Evolutionary conservation across 495 filamentous ascomycete species (phyloP).

Genomic region (Staphylotrichum tortipilum): DNA sequence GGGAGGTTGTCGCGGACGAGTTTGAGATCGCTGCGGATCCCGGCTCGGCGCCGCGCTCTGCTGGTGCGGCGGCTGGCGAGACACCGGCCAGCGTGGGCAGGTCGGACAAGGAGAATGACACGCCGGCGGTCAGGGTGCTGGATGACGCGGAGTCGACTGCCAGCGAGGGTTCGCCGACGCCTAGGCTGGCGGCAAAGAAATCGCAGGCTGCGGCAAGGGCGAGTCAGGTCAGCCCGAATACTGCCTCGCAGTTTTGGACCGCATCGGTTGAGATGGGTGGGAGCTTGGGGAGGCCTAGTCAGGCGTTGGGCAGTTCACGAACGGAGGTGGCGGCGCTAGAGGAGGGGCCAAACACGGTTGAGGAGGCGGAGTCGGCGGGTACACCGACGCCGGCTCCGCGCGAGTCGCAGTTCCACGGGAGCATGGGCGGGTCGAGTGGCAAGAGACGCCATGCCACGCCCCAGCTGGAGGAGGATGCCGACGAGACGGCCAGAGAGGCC

Average conservation of each 20-base stretch:
- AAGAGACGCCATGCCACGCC: neutral
- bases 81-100: slow-evolving; percentile 10
- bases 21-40: neutral
- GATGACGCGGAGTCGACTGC: slow-evolving; percentile 2
- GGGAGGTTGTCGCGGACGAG: neutral
- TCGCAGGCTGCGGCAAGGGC: neutral
- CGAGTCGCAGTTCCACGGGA: neutral
- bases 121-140: slow-evolving; percentile 7
- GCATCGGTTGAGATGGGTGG: neutral
- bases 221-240: slow-evolving; percentile 1
- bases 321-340: neutral
- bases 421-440: neutral
- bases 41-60: neutral
- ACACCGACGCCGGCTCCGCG: slow-evolving; percentile 3
- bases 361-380: neutral
- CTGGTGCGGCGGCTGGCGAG: neutral
- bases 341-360: neutral
- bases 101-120: slow-evolving; percentile 22
- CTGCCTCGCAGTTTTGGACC: slow-evolving; percentile 4
- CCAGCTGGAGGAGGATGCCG: slow-evolving; percentile 2
- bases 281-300: neutral
- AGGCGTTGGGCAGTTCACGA: too few relatives aligned
- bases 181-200: neutral
- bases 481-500: slow-evolving; percentile 4
- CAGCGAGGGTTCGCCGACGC: slow-evolving; percentile 5